Base-by-base conservation (phyloP, 768 basidiomycete species). In the Rickenella mellea region DNA sequence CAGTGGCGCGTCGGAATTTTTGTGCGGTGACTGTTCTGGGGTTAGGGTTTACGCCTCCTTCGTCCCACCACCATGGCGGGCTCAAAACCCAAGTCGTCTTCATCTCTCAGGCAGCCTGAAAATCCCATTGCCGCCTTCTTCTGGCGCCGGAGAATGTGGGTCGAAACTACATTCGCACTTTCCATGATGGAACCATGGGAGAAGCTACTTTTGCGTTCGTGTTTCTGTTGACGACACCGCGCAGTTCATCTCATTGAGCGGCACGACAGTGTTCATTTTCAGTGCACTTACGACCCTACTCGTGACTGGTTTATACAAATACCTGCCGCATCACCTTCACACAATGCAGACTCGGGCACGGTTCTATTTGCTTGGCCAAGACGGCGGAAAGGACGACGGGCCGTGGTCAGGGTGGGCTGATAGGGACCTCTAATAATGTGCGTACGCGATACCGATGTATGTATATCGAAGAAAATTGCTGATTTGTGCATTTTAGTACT, bases 161-260 rank as follows among this genome's bases (percentile, higher is more conserved):
- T 83, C 26, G 79, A 81, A 55, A 61, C 69, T 2, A 79, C 78
- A 0, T 74, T 77, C 46, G 80, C 67, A 6, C 61, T 81, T 29
- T 66, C 69, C 24, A 68, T 81, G 51, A 58, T 82, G 43, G 79
- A 84, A 54, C 69, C 73, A 44, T 82, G 80, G 82, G 83, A 83
- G 67, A 78, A 78, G 52, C 51, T 71, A 33, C 55, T 80, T 27
- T 65, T 76, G 42, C 53, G 80, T 81, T 54, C 55, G 80, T 67
- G 20, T 20, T 6, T 3, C 39, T 29, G 20, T 14, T 39, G 40
- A 37, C 32, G 46, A 27, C 30, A 38, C 11, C 35, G 27, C 21
- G n/a, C 42, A 12, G 40, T 14, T 26, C 10, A 24, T 24, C 1
- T 14, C 28, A 12, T 30, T 39, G 40, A 37, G 2, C 11, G 25